phyloP scores from a whole-genome alignment of 306 rosid species.

The Lathyrus sativus region DNA sequence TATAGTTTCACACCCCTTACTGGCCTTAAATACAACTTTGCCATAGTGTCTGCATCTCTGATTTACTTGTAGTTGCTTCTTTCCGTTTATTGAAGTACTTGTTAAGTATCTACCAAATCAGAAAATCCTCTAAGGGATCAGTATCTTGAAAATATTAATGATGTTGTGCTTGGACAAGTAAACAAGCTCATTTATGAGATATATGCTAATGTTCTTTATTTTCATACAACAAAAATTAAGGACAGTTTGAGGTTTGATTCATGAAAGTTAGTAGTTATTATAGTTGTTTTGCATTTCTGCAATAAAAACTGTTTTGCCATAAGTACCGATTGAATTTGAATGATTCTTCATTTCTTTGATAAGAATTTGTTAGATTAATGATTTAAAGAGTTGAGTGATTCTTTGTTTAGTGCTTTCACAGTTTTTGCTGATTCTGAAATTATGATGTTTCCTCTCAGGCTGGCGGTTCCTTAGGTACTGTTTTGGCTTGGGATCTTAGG shows the following conservation, averaged over 20 bases:
- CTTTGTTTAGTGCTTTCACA: conserved; percentile 10
- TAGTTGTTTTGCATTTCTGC: not conserved
- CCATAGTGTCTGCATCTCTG: not conserved
- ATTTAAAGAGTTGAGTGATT: conserved; percentile 13
- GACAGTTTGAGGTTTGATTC: conserved; percentile 5
- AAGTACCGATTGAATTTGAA: conserved; percentile 4
- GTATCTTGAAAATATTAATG: conserved; percentile 9
- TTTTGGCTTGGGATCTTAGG: conserved; percentile 97
- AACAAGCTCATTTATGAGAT: not conserved
- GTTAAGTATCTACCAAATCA: not conserved
- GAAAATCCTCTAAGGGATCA: not conserved
- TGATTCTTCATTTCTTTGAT: not conserved
- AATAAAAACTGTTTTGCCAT: conserved; percentile 19
- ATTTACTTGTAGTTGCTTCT: not conserved
- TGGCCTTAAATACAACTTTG: not conserved
- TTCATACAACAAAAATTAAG: conserved; percentile 16
- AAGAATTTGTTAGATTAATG: conserved; percentile 12
- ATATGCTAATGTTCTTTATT: conserved; percentile 14
- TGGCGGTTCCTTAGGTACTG: conserved; percentile 88
- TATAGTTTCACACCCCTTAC: not conserved
- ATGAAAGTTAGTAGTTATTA: not conserved
- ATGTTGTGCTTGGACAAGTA: conserved; percentile 5
- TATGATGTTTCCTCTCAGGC: conserved; percentile 52
- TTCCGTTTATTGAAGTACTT: not conserved
- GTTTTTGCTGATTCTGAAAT: conserved; percentile 19